Percentiles rank a stretch among this genome's conserved stretches.
Evolutionary conservation across 1,139 yeast genomes (phyloP).

Genomic region (Eremothecium gossypii): DNA sequence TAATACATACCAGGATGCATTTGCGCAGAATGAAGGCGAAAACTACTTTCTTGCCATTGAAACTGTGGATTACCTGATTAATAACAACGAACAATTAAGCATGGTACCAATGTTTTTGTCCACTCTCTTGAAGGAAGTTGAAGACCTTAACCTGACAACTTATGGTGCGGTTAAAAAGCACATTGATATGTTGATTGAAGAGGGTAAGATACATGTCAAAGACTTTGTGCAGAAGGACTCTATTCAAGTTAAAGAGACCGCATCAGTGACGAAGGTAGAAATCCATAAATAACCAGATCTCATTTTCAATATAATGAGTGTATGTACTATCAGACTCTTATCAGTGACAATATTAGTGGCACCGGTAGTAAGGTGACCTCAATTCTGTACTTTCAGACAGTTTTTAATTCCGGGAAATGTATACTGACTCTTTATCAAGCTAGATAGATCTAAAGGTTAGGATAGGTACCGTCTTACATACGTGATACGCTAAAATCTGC

Average conservation of each 20-base stretch:
- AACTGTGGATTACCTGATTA: constrained; percentile 77
- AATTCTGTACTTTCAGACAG: no score
- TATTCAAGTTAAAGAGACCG: constrained; percentile 9
- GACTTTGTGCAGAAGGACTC: constrained; percentile 5
- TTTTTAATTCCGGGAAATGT: no score
- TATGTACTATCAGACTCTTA: constrained; percentile 2
- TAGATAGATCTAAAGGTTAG: no score
- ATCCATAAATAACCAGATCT: constrained; percentile 1
- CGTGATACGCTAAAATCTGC: no score
- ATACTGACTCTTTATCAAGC: no score
- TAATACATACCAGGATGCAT: constrained; percentile 31
- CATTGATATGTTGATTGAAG: constrained; percentile 11
- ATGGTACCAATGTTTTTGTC: constrained; percentile 57
- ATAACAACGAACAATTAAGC: constrained; percentile 71
- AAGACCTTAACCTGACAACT: constrained; percentile 20
- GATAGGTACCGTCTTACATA: no score
- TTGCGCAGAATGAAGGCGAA: constrained; percentile 51
- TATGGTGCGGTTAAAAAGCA: constrained; percentile 15
- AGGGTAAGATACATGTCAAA: constrained; percentile 10
- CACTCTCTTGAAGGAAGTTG: constrained; percentile 30
- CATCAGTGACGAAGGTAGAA: constrained; percentile 9
- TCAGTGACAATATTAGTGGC: background rate
- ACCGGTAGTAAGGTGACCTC: no score
- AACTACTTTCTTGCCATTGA: constrained; percentile 85
- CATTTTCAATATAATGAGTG: background rate